Percentiles rank a stretch among this genome's conserved stretches.
Evolutionary conservation across 1,284 basidiomycete species (phyloP).

Genomic region (Ceratobasidium sp.): DNA sequence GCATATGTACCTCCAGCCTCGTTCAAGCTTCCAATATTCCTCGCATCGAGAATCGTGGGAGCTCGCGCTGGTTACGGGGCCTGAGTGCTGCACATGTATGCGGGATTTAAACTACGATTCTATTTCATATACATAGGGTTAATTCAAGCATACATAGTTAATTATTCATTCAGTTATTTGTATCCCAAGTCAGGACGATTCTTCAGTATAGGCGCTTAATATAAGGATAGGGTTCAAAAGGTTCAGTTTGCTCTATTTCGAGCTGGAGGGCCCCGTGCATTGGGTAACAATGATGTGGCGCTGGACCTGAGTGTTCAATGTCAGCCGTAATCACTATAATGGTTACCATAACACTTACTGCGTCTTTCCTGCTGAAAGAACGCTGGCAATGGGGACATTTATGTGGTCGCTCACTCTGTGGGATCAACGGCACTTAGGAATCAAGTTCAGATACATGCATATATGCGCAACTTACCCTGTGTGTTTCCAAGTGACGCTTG

Average conservation of each 20-base stretch:
- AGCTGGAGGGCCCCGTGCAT: conserved; percentile 9
- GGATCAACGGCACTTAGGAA: background rate
- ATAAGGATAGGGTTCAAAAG: background rate
- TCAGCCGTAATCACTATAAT: background rate
- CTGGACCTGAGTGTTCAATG: conserved; percentile 11
- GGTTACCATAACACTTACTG: background rate
- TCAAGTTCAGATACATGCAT: background rate
- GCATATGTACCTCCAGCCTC: background rate
- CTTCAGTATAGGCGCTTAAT: background rate
- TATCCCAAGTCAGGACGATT: background rate
- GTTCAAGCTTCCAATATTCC: background rate
- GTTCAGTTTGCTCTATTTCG: background rate
- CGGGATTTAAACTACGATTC: background rate
- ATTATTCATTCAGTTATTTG: background rate
- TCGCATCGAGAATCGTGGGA: no score
- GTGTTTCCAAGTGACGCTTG: conserved; percentile 20
- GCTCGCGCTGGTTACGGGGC: no score
- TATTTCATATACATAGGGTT: background rate
- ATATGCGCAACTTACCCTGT: conserved; percentile 9
- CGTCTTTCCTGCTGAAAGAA: conserved; percentile 31
- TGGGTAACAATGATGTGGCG: conserved; percentile 20
- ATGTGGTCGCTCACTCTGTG: conserved; percentile 28
- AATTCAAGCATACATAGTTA: background rate
- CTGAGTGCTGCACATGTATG: no score
- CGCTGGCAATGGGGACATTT: conserved; percentile 31